A percentile compares a stretch with the other conserved stretches of the same genome.
These are phyloP conservation scores for Irpex lacteus DNA, from an alignment of 1,284 basidiomycete genomes.

Conservation along the genomic window DNA sequence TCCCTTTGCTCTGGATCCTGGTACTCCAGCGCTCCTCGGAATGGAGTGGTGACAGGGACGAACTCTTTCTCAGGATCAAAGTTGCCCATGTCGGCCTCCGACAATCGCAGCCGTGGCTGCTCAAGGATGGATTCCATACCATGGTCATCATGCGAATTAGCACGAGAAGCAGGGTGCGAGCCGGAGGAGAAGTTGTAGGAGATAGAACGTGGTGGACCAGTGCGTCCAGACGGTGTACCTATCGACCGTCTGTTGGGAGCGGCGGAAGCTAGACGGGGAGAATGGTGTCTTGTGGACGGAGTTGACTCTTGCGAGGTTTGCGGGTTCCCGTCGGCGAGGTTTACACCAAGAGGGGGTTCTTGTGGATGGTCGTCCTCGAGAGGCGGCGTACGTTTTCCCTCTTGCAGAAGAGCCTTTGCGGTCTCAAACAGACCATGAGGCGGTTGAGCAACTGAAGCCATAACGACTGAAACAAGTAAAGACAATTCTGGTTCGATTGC, in stretches of 20 bases:
- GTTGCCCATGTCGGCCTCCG: slow-evolving; percentile 21
- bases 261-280: slow-evolving; percentile 1
- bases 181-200: slow-evolving; percentile 59
- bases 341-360: slow-evolving; percentile 9
- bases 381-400: slow-evolving; percentile 5
- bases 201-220: slow-evolving; percentile 72
- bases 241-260: slow-evolving; percentile 5
- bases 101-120: slow-evolving; percentile 23
- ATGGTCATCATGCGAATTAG: slow-evolving; percentile 21
- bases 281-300: slow-evolving; percentile 2
- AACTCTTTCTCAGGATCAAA: slow-evolving; percentile 31
- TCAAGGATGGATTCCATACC: slow-evolving; percentile 18
- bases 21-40: slow-evolving; percentile 63
- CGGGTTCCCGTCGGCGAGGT: not conserved
- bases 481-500: not conserved
- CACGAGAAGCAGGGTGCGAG: slow-evolving; percentile 36
- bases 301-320: slow-evolving; percentile 5
- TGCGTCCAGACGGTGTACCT: slow-evolving; percentile 58
- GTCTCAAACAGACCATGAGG: slow-evolving; percentile 22
- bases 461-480: slow-evolving; percentile 1
- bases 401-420: slow-evolving; percentile 20
- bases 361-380: slow-evolving; percentile 10
- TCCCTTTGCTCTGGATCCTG: slow-evolving; percentile 35
- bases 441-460: slow-evolving; percentile 26
- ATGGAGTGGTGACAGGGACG: slow-evolving; percentile 36